Evolutionary conservation across 139 green algal genomes (phyloP).

Genomic region (Helicosporidium sp.): DNA sequence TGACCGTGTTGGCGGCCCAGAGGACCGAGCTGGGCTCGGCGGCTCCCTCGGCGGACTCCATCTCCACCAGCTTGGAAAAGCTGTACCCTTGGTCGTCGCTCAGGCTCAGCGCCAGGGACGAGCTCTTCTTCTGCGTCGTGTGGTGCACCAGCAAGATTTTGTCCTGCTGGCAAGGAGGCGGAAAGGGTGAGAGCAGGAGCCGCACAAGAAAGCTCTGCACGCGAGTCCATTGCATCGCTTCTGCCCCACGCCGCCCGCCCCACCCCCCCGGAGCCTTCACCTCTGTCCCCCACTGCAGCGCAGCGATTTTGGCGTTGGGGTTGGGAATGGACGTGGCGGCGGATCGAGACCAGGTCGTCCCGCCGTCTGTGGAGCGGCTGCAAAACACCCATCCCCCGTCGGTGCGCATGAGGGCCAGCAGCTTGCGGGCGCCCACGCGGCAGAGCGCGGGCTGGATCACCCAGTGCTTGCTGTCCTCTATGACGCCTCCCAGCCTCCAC

Average conservation of each 20-base stretch:
- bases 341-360: constrained; percentile 10
- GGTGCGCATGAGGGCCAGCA: constrained; percentile 11
- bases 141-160: no score
- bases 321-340: constrained; percentile 10
- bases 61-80: neutral
- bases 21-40: neutral
- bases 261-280: neutral
- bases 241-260: neutral
- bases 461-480: constrained; percentile 16
- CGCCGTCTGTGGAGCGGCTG: constrained; percentile 8
- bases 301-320: constrained; percentile 19
- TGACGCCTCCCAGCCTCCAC: constrained; percentile 6
- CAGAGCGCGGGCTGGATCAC: constrained; percentile 19
- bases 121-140: no score
- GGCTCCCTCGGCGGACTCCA: neutral
- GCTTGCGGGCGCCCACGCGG: neutral
- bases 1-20: neutral
- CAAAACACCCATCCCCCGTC: constrained; percentile 12
- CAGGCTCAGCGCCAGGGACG: neutral
- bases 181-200: no score
- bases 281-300: constrained; percentile 6
- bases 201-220: neutral
- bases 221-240: neutral
- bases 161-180: no score
- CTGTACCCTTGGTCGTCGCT: neutral